These are phyloP conservation scores for Chaetomium strumarium DNA, from an alignment of 2,329 filamentous ascomycete genomes.

Conservation along the genomic window DNA sequence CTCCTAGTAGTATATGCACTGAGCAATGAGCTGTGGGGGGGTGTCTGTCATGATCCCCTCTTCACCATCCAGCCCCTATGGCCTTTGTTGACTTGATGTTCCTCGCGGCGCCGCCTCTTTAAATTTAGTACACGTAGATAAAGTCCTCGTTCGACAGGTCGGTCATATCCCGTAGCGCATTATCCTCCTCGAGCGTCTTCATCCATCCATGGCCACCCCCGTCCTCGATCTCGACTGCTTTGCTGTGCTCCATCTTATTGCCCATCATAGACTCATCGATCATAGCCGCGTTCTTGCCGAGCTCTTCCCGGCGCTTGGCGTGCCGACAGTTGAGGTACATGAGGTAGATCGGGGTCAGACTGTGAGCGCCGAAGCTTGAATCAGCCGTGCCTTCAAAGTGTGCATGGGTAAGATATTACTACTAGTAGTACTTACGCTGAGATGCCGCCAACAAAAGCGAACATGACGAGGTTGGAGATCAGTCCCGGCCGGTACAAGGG, in stretches of 20 bases:
- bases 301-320: constrained; percentile 44
- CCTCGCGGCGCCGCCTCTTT: too few relatives aligned
- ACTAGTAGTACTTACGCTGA: constrained; percentile 24
- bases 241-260: constrained; percentile 39
- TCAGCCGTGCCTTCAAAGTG: background rate
- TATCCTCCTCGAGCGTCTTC: constrained; percentile 36
- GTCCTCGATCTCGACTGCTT: constrained; percentile 28
- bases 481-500: constrained; percentile 53
- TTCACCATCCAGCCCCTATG: too few relatives aligned
- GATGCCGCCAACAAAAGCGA: constrained; percentile 52
- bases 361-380: background rate
- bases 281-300: constrained; percentile 55
- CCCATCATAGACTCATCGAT: constrained; percentile 53
- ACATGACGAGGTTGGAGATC: constrained; percentile 54
- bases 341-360: constrained; percentile 40
- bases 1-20: too few relatives aligned
- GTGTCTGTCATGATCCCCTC: too few relatives aligned
- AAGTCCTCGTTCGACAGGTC: constrained; percentile 58
- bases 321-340: constrained; percentile 49
- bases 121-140: constrained; percentile 45
- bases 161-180: constrained; percentile 43
- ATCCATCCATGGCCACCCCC: constrained; percentile 15
- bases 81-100: too few relatives aligned
- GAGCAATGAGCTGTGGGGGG: too few relatives aligned
- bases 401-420: too few relatives aligned